A percentile compares a stretch with the other conserved stretches of the same genome.
Evolutionary conservation across 495 filamentous ascomycete genomes (phyloP).

Genomic region (Aspergillus leporis): DNA sequence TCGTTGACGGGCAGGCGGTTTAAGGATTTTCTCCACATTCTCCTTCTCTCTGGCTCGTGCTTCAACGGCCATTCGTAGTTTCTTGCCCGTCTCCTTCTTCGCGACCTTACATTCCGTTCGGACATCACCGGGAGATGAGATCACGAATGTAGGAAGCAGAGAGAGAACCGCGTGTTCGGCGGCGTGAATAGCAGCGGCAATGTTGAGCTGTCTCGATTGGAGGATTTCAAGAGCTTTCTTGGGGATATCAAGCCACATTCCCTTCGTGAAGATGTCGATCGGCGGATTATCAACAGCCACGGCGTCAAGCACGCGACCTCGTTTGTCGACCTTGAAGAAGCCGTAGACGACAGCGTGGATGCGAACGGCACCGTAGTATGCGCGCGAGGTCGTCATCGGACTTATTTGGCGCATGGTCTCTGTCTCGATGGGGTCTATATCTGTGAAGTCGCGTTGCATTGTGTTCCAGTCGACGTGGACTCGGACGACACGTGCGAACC

Average conservation of each 20-base stretch:
- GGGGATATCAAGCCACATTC: slow-evolving; percentile 96
- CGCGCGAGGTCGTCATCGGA: slow-evolving; percentile 47
- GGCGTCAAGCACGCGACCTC: slow-evolving; percentile 82
- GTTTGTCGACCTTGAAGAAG: slow-evolving; percentile 91
- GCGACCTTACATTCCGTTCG: slow-evolving; percentile 96
- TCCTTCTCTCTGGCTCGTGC: slow-evolving; percentile 7
- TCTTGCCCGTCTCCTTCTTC: slow-evolving; percentile 55
- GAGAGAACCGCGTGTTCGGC: slow-evolving; percentile 88
- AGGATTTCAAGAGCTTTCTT: slow-evolving; percentile 76
- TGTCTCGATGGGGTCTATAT: slow-evolving; percentile 89
- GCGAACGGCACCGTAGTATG: slow-evolving; percentile 81
- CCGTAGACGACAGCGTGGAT: slow-evolving; percentile 88
- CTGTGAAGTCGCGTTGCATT: slow-evolving; percentile 89
- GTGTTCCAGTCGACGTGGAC: slow-evolving; percentile 98
- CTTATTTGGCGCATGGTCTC: slow-evolving; percentile 73
- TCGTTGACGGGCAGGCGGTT: slow-evolving; percentile 67
- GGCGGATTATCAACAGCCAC: slow-evolving; percentile 92
- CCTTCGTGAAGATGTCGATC: slow-evolving; percentile 78
- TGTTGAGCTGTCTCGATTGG: slow-evolving; percentile 66
- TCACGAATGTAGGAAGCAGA: slow-evolving; percentile 85
- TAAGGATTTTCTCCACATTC: slow-evolving; percentile 23
- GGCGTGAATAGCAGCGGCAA: slow-evolving; percentile 89
- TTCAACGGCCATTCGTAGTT: slow-evolving; percentile 32
- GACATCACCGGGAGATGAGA: slow-evolving; percentile 83
- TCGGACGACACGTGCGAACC: slow-evolving; percentile 69